These are phyloP conservation scores for Yamagishiella unicocca DNA, from an alignment of 139 green algal genomes.

Conservation along the genomic window DNA sequence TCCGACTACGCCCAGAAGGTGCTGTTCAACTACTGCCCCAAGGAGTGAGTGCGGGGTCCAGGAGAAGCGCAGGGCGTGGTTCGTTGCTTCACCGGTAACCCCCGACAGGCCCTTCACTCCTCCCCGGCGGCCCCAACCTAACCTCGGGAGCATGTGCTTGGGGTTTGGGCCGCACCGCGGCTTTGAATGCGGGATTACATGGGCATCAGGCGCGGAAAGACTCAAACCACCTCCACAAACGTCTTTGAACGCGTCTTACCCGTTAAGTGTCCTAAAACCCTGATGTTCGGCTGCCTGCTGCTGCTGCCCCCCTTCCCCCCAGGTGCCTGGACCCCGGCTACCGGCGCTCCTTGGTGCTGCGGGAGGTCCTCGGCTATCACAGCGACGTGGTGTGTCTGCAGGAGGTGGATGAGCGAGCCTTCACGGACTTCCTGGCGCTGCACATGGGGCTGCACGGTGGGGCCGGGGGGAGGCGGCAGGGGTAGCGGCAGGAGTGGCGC, in stretches of 20 bases:
- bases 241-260: too few relatives aligned
- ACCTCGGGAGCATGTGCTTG: too few relatives aligned
- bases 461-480: background rate
- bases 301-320: constrained; percentile 11
- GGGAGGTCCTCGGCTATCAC: constrained; percentile 83
- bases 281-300: too few relatives aligned
- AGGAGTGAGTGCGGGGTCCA: constrained; percentile 50
- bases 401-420: constrained; percentile 90
- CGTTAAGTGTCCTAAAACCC: too few relatives aligned
- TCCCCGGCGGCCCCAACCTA: too few relatives aligned
- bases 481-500: background rate
- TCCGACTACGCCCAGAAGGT: constrained; percentile 75
- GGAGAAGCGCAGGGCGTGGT: background rate
- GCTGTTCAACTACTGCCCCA: constrained; percentile 78
- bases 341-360: constrained; percentile 82
- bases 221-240: too few relatives aligned
- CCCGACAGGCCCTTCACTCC: too few relatives aligned
- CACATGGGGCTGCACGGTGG: constrained; percentile 58
- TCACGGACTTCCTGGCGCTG: constrained; percentile 70
- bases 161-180: too few relatives aligned
- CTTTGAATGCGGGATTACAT: too few relatives aligned
- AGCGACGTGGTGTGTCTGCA: constrained; percentile 79
- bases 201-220: too few relatives aligned
- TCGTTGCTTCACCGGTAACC: too few relatives aligned
- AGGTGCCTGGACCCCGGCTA: constrained; percentile 84